These are phyloP conservation scores for Croton setiger DNA, from an alignment of 441 rosid genomes.

Conservation along the genomic window DNA sequence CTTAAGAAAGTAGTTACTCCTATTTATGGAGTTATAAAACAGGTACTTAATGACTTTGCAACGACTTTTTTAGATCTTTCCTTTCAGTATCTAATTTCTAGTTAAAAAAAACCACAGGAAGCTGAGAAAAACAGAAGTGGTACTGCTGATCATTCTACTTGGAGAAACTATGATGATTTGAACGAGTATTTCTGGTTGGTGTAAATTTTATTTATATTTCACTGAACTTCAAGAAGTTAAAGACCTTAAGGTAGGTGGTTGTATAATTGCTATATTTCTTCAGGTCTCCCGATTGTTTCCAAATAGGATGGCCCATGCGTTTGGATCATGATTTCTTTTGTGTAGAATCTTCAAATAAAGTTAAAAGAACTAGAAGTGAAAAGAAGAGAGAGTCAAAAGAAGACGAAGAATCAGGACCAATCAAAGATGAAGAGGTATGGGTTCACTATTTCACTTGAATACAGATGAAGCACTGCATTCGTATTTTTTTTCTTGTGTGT, in stretches of 20 bases:
- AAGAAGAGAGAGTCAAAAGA: slow-evolving; percentile 39
- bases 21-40: slow-evolving; percentile 56
- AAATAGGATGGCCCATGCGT: slow-evolving; percentile 95
- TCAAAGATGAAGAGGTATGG: slow-evolving; percentile 59
- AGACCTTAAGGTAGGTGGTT: slow-evolving; percentile 17
- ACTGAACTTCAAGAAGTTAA: slow-evolving; percentile 23
- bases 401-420: slow-evolving; percentile 44
- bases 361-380: slow-evolving; percentile 26
- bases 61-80: slow-evolving; percentile 7
- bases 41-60: slow-evolving; percentile 43
- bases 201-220: slow-evolving; percentile 6
- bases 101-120: slow-evolving; percentile 56
- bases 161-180: slow-evolving; percentile 99
- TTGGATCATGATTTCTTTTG: slow-evolving; percentile 70
- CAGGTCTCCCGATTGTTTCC: slow-evolving; percentile 93
- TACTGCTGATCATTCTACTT: slow-evolving; percentile 82
- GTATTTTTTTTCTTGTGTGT: background rate
- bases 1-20: slow-evolving; percentile 79
- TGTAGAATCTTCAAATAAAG: slow-evolving; percentile 30
- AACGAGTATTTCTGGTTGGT: slow-evolving; percentile 92
- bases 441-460: slow-evolving; percentile 11
- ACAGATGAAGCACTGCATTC: background rate
- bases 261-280: slow-evolving; percentile 24
- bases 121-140: slow-evolving; percentile 77
- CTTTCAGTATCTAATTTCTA: slow-evolving; percentile 23